Conservation (phyloP, 2,329 filamentous ascomycete species). For the Phialocephala sp. region DNA sequence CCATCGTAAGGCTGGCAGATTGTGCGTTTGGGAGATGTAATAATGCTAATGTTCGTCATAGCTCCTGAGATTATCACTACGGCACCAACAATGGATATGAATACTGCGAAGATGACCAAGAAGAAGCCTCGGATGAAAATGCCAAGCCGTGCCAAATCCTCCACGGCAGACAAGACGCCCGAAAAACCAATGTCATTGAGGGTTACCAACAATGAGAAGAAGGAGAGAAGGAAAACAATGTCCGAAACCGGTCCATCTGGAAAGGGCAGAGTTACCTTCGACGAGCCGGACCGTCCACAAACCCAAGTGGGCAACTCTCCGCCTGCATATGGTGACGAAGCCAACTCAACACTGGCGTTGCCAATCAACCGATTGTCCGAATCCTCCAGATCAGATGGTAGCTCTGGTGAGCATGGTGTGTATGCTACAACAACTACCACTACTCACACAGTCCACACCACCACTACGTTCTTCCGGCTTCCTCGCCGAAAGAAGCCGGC, state of each 20-base stretch:
- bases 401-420: constrained; percentile 69
- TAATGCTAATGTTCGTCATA: constrained; percentile 39
- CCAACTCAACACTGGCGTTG: constrained; percentile 65
- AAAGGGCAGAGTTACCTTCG: constrained; percentile 59
- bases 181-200: constrained; percentile 30
- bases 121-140: constrained; percentile 62
- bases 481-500: constrained; percentile 76
- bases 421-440: constrained; percentile 65
- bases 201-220: constrained; percentile 43
- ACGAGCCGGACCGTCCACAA: constrained; percentile 62
- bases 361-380: constrained; percentile 75
- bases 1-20: constrained; percentile 54
- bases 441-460: constrained; percentile 66
- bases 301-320: constrained; percentile 52
- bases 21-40: neutral
- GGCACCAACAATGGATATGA: constrained; percentile 75
- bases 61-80: constrained; percentile 87
- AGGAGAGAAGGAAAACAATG: constrained; percentile 50
- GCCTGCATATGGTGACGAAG: constrained; percentile 66
- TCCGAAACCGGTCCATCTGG: constrained; percentile 42
- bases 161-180: constrained; percentile 23
- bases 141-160: constrained; percentile 51
- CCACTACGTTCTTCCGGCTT: constrained; percentile 80
- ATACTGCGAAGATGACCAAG: constrained; percentile 54
- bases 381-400: constrained; percentile 88